Evolutionary conservation across 257 asterid species (phyloP).

Genomic region (Fraxinus cuspidata): DNA sequence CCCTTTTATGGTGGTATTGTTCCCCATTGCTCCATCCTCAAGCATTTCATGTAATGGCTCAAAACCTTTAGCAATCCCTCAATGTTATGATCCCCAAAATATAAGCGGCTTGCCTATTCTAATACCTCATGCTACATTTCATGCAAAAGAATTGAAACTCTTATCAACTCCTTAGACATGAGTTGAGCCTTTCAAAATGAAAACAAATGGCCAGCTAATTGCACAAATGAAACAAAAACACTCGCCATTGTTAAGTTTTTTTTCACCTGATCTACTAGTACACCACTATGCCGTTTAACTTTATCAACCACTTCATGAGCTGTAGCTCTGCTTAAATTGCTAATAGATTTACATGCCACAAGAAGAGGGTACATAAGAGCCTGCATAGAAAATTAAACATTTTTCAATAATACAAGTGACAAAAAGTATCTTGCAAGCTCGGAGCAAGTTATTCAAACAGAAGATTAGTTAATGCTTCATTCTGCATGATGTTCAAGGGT

Average conservation of each 20-base stretch:
- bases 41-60: constrained; percentile 96
- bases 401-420: constrained; percentile 12
- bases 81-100: constrained; percentile 95
- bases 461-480: constrained; percentile 14
- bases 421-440: neutral
- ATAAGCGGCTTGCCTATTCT: constrained; percentile 99
- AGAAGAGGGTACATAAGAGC: constrained; percentile 99
- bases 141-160: constrained; percentile 99
- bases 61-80: constrained; percentile 94
- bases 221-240: constrained; percentile 22
- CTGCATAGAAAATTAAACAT: constrained; percentile 44
- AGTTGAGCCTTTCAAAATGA: constrained; percentile 82
- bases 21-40: constrained; percentile 86
- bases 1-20: constrained; percentile 83
- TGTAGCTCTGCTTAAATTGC: constrained; percentile 88
- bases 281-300: constrained; percentile 97
- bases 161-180: constrained; percentile 90
- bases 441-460: constrained; percentile 20
- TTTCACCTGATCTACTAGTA: constrained; percentile 91
- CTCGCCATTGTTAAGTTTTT: neutral
- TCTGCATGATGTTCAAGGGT: constrained; percentile 19
- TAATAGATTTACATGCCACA: constrained; percentile 97
- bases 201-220: constrained; percentile 34
- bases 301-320: constrained; percentile 98
- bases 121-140: constrained; percentile 99